Conservation (phyloP, 441 rosid genomes). For the Gossypium lobatum region DNA sequence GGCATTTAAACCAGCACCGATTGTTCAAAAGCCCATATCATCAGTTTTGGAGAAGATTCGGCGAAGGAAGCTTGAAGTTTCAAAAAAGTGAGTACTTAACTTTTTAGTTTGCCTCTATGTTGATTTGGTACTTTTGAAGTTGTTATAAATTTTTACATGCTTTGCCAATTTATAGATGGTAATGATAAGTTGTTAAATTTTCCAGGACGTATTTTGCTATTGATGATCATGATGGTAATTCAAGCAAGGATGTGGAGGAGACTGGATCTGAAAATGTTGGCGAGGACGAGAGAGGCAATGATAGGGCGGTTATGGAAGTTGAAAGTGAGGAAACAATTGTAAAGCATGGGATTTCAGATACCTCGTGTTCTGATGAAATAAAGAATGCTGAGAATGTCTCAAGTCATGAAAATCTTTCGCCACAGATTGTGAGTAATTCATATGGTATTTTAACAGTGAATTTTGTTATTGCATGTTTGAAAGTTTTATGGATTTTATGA, state of each 20-base stretch:
- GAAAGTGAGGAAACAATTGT: slow-evolving; percentile 17
- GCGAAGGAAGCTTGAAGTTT: slow-evolving; percentile 66
- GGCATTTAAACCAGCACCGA: slow-evolving; percentile 61
- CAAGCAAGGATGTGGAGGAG: slow-evolving; percentile 25
- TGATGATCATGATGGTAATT: slow-evolving; percentile 12
- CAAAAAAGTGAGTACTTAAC: slow-evolving; percentile 48
- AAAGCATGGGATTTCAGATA: slow-evolving; percentile 21
- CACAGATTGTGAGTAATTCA: slow-evolving; percentile 23
- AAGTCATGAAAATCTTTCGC: slow-evolving; percentile 15
- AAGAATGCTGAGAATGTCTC: slow-evolving; percentile 22
- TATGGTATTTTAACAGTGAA: neutral
- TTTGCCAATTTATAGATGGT: neutral
- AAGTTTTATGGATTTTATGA: neutral
- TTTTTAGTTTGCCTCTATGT: neutral
- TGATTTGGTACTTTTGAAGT: neutral
- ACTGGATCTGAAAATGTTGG: slow-evolving; percentile 19
- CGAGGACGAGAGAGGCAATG: slow-evolving; percentile 12
- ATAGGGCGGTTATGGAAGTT: slow-evolving; percentile 19
- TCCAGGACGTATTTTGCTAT: slow-evolving; percentile 23
- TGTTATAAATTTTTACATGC: neutral
- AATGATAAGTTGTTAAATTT: slow-evolving; percentile 14
- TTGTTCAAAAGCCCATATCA: slow-evolving; percentile 72
- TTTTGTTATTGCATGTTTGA: neutral
- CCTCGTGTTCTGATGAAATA: slow-evolving; percentile 13
- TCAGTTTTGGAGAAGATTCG: slow-evolving; percentile 84